Base-by-base conservation (phyloP, 257 asterid genomes). In the Lycium ferocissimum region DNA sequence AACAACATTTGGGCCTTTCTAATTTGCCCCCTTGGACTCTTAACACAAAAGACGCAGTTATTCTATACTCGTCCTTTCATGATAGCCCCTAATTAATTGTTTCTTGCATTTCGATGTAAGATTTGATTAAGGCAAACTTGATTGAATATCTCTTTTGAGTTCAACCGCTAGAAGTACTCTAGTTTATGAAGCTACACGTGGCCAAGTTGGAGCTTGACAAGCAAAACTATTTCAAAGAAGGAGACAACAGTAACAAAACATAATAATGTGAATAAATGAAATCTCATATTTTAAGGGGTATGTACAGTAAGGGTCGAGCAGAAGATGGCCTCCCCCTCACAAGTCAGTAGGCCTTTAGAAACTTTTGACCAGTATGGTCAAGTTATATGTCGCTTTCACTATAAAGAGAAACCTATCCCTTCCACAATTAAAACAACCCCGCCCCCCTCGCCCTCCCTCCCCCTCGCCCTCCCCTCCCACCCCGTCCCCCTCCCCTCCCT, bases 301-400 rank as follows among this genome's bases (percentile, higher is more conserved):
- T 35, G 73, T 11, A 66, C 40, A 47, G 40, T 47, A 20, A 22
- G 81, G 43, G 6, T 75, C 10, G 43, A 51, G 62, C 40, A 54
- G 82, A 33, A 15, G 26, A 78, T 78, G 40, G 82, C 65, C 82
- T 78, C 79, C 54, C 18, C 33, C 79, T 38, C 79, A 70, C 9
- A 22, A 83, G 15, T 83, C 71, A 85, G 86, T 82, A 78, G 84
- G 85, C 83, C 81, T 83, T 67, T 75, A 49, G 75, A 53, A 78
- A 61, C 88, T 88, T 88, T 88, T 85, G 90, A 88, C 90, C 83
- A 85, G 86, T 79, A 56, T 33, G 20, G 33, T 78, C 65, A 53
- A 26, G 13, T 49, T 33, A 38, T 7, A 62, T 12, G 90, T 88
- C 90, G 8, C 83, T 88, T 85, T 88, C 90, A 56, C 47, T 83